These are phyloP conservation scores for Mycena sp. DNA, from an alignment of 1,284 basidiomycete species.

Conservation along the genomic window DNA sequence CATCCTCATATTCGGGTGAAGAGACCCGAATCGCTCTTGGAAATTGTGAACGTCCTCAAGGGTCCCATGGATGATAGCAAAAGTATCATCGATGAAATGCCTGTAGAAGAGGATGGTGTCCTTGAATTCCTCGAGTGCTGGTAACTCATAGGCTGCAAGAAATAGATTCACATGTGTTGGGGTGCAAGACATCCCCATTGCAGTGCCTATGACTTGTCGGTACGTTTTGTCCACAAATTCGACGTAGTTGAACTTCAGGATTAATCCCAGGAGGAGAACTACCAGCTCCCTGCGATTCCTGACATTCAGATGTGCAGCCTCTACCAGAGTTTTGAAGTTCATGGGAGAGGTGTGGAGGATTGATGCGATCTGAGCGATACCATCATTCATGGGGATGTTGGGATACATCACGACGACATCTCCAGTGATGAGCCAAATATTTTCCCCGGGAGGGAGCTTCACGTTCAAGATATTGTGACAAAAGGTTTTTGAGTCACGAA, in stretches of 20 bases:
- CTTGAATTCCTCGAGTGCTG: conserved; percentile 18
- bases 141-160: conserved; percentile 20
- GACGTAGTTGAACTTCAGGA: conserved; percentile 28
- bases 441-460: conserved; percentile 5
- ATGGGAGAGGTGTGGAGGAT: conserved; percentile 17
- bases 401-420: conserved; percentile 28
- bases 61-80: conserved; percentile 27
- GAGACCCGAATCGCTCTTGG: conserved; percentile 23
- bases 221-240: conserved; percentile 23
- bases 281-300: conserved; percentile 15
- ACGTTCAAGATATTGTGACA: conserved; percentile 22
- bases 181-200: conserved; percentile 29
- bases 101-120: conserved; percentile 25
- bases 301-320: conserved; percentile 6
- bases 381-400: conserved; percentile 29
- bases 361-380: conserved; percentile 23
- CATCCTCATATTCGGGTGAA: conserved; percentile 32
- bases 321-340: conserved; percentile 13
- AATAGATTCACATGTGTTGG: conserved; percentile 31
- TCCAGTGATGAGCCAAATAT: conserved; percentile 28
- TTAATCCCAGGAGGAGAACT: conserved; percentile 20
- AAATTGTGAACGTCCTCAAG: conserved; percentile 24
- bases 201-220: conserved; percentile 26
- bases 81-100: conserved; percentile 30
- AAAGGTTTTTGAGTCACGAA: conserved; percentile 30